Evolutionary conservation across 1,284 basidiomycete genomes (phyloP), one percentile per base, ranked within the genome.

Genomic region (Rhodotorula sp.): DNA sequence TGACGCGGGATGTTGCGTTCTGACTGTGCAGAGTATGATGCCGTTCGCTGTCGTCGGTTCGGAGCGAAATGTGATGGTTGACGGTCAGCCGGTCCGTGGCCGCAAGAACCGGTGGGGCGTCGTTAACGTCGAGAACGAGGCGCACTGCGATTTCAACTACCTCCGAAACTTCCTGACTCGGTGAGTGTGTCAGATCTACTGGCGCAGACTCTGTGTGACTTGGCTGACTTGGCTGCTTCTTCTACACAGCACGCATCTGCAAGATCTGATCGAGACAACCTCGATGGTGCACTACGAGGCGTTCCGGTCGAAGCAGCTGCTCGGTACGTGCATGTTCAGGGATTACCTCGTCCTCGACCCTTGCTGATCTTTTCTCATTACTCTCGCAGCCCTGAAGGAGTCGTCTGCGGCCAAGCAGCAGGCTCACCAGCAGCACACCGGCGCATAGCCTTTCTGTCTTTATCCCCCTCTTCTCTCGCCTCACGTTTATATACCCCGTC

Each of bases 271-370:
- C 81, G 95, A 99, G 85, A 97, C 95, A 67, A 99, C 95, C 4
- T 92, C 95, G 14, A 92, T 95, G 83, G 97, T 97, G 81, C 97
- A 99, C 84, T 99, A 99, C 83, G 97, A 99, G 85, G 94, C 95
- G 14, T 99, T 99, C 91, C 89, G 95, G 77, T 95, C 92, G 79
- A 98, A 97, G 85, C 97, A 99, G 84, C 82, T 95, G 75, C 85
- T 95, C 64, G 93, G 58, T 60, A 26, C 1, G 58, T 43, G 38
- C 38, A 43, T 10, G 5, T n/a, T 58, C 8, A 3, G 15, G 7
- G 19, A 38, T 7, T 4, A 34, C 23, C 4, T 15, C 12, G 16
- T 18, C 3, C 7, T 0, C 23, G 23, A 34, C 16, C 18, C 5
- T 23, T 34, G 14, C 54, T 19, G 31, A 26, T 14, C 21, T n/a